Evolutionary conservation across 116 monocot genomes (phyloP).

Genomic region (Dioscorea cayenensis): DNA sequence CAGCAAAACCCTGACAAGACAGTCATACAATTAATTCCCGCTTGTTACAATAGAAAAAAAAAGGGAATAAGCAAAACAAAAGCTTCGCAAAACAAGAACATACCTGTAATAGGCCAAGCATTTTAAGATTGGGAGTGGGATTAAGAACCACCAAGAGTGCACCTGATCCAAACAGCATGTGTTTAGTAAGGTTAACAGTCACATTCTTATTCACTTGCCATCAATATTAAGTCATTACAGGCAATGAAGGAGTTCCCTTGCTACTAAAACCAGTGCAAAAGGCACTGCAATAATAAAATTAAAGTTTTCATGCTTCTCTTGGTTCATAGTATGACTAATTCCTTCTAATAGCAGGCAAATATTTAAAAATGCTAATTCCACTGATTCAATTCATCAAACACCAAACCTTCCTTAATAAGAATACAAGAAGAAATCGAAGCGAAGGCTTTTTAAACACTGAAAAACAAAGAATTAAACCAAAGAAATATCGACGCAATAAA

Average conservation of each 20-base stretch:
- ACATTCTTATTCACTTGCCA: background rate
- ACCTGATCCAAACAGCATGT: constrained; percentile 37
- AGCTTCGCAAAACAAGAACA: background rate
- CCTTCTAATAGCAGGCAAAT: too few species aligned
- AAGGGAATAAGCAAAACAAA: background rate
- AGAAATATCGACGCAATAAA: too few species aligned
- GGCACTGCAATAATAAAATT: too few species aligned
- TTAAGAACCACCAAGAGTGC: constrained; percentile 84
- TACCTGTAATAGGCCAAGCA: constrained; percentile 97
- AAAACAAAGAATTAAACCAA: too few species aligned
- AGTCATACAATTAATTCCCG: background rate
- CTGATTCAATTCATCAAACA: too few species aligned
- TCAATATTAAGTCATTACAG: background rate
- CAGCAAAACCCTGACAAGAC: constrained; percentile 84
- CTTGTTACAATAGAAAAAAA: background rate
- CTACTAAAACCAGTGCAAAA: too few species aligned
- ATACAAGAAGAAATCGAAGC: too few species aligned
- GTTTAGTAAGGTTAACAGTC: background rate
- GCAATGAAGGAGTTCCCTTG: background rate
- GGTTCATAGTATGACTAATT: too few species aligned
- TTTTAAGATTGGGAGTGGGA: constrained; percentile 78
- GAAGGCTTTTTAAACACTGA: too few species aligned
- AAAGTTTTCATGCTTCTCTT: too few species aligned
- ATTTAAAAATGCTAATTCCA: too few species aligned
- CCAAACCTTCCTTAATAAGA: too few species aligned